phyloP scores from a whole-genome alignment of 2,329 filamentous ascomycete genomes.

The Nemania bipapillata region DNA sequence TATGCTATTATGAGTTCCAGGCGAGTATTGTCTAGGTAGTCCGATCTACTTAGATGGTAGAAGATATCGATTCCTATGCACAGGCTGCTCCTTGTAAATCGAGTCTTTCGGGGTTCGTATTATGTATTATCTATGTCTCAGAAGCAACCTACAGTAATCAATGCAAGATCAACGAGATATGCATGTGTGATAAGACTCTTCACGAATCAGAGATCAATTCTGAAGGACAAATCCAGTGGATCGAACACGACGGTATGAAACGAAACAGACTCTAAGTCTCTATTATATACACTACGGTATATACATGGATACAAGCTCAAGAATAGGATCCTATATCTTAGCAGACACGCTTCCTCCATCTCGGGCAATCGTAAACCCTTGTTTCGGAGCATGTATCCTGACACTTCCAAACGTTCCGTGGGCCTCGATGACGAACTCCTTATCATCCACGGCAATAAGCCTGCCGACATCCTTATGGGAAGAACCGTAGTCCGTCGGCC shows the following conservation, averaged over 20 bases:
- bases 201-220: neutral
- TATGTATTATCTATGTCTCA: neutral
- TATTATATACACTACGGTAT: too few relatives aligned
- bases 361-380: constrained; percentile 64
- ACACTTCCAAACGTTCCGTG: constrained; percentile 57
- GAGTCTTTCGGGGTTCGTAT: neutral
- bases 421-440: constrained; percentile 69
- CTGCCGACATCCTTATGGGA: constrained; percentile 67
- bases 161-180: neutral
- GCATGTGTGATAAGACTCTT: neutral
- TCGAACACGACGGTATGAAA: neutral
- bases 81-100: neutral
- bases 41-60: neutral
- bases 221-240: neutral
- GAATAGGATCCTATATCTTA: constrained; percentile 42
- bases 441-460: constrained; percentile 62
- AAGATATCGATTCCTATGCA: neutral
- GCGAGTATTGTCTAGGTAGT: neutral
- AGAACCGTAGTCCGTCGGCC: constrained; percentile 71
- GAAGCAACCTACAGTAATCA: neutral
- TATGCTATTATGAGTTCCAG: too few relatives aligned
- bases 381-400: constrained; percentile 70
- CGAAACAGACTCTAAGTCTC: neutral
- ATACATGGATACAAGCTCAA: neutral
- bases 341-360: constrained; percentile 40